Base-by-base conservation (phyloP, 768 basidiomycete species). In the Mycena venus region DNA sequence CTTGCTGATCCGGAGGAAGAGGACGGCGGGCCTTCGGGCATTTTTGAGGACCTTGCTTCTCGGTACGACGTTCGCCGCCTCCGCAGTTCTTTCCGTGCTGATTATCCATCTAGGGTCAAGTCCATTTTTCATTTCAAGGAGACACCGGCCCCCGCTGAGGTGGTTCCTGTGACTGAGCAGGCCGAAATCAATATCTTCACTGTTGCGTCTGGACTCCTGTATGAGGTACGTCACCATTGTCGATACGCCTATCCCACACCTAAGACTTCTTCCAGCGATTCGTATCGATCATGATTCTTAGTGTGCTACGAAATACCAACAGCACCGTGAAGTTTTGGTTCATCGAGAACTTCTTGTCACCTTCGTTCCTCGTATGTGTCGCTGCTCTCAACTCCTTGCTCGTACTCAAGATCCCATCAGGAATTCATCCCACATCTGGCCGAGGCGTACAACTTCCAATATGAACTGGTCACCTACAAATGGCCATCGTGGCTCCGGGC, bases 291-390 rank as follows among this genome's bases (percentile, higher is more conserved):
- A 99, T 99, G 98, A 96, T 99, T 69, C 88, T 99, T 40, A 98
- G 96, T 77, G 98, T 99, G 36, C 87, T 99, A 75, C 93, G 93
- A 47, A 98, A 99, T 80, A 99, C 98, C 21, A 92, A 96, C 23
- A 95, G 94, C 79, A 94, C 92, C 31, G 97, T 99, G 83, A 99
- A 99, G 83, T 99, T 99, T 85, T 99, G 98, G 98, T 99, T 99
- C 84, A 99, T 99, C 75, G 95, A 98, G 82, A 99, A 99, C 85
- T 99, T 99, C 90, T 89, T 99, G 17, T 99, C 98, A 0, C 98
- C 98, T 0, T 95, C 97, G 0, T 99, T 99, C 90, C 84, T 99
- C 71, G 96, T 96, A 77, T 78, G 91, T 86, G 19, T 25, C 15
- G 27, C 56, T 34, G 10, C 4, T 58, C 38, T 36, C 73, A 17